Evolutionary conservation across 345 rosid species (phyloP).

Genomic region (Isatis tinctoria): DNA sequence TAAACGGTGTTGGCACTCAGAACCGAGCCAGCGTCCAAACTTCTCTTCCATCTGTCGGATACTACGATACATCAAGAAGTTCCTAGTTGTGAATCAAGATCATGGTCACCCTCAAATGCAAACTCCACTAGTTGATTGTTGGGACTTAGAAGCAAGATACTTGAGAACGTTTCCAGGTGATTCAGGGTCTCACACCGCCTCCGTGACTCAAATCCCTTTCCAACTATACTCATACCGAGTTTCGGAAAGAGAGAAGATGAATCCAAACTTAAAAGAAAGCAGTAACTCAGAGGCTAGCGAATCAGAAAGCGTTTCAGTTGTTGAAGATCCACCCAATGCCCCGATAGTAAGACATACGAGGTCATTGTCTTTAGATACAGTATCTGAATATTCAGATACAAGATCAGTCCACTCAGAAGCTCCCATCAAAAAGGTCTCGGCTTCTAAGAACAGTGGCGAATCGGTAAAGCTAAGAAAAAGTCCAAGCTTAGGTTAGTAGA

Average conservation of each 20-base stretch:
- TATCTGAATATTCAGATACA: slow-evolving; percentile 43
- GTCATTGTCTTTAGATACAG: slow-evolving; percentile 36
- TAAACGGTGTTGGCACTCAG: slow-evolving; percentile 74
- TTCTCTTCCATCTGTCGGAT: slow-evolving; percentile 76
- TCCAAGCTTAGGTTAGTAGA: slow-evolving; percentile 27
- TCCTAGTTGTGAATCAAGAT: slow-evolving; percentile 58
- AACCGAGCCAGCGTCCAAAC: slow-evolving; percentile 62
- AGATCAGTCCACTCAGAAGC: slow-evolving; percentile 28
- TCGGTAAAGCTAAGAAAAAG: slow-evolving; percentile 27
- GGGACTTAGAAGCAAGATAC: slow-evolving; percentile 63
- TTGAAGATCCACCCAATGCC: slow-evolving; percentile 44
- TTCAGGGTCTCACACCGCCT: slow-evolving; percentile 13
- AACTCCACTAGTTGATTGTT: slow-evolving; percentile 53
- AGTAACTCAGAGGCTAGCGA: slow-evolving; percentile 33
- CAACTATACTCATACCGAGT: slow-evolving; percentile 67
- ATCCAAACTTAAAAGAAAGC: slow-evolving; percentile 23
- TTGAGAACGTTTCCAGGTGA: slow-evolving; percentile 41
- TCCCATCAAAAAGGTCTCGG: slow-evolving; percentile 24
- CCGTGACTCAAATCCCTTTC: slow-evolving; percentile 62
- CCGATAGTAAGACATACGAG: slow-evolving; percentile 33
- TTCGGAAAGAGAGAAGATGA: slow-evolving; percentile 51
- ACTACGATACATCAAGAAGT: slow-evolving; percentile 78
- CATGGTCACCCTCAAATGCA: slow-evolving; percentile 52
- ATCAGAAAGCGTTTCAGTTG: slow-evolving; percentile 33
- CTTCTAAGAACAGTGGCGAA: slow-evolving; percentile 29